Conservation (phyloP, 202 grass and related monocot species). For the Carex arenaria region DNA sequence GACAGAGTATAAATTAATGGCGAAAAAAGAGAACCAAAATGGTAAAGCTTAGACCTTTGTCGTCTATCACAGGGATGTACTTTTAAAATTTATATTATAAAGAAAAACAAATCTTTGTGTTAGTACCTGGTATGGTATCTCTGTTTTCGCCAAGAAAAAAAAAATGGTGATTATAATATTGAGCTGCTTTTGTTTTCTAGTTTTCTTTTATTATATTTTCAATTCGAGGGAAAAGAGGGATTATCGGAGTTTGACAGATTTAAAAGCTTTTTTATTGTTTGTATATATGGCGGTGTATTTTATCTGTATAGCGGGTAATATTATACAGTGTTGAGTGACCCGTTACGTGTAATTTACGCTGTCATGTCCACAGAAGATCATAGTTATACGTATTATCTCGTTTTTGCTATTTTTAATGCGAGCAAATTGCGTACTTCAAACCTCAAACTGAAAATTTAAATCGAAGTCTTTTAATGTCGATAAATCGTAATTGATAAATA, state of each 20-base stretch:
- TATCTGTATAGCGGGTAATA: background rate
- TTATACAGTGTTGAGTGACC: background rate
- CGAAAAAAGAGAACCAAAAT: constrained; percentile 20
- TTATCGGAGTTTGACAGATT: constrained; percentile 13
- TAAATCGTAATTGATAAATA: no score
- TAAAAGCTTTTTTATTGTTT: background rate
- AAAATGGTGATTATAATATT: background rate
- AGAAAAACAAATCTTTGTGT: background rate
- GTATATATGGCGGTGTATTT: background rate
- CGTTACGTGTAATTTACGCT: background rate
- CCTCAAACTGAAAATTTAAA: background rate
- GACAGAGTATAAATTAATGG: constrained; percentile 28
- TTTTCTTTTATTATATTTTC: constrained; percentile 12
- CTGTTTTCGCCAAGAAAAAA: background rate
- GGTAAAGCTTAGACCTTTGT: constrained; percentile 21
- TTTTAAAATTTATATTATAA: background rate
- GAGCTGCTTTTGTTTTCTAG: constrained; percentile 2
- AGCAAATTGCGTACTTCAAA: background rate
- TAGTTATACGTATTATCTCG: background rate
- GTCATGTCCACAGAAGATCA: background rate
- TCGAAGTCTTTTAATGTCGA: background rate
- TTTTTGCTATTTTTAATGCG: constrained; percentile 10
- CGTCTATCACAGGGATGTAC: constrained; percentile 22
- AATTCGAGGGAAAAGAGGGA: constrained; percentile 13
- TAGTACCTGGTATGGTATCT: constrained; percentile 12